Base-by-base conservation (phyloP, 371 early-diverging fungal genomes). In the Quaeritorhiza haematococci region DNA sequence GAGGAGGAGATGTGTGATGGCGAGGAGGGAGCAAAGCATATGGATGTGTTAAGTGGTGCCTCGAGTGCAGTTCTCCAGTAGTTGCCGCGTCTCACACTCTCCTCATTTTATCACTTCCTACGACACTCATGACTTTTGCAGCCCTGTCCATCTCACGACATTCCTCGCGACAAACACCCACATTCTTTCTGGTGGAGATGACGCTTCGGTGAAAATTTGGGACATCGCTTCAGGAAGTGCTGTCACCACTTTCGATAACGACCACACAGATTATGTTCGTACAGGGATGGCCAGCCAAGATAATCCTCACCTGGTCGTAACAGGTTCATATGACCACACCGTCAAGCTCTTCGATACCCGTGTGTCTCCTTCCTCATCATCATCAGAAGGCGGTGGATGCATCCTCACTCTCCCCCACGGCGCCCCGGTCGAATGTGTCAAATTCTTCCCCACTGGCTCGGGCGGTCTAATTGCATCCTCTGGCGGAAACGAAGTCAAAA, bases 321-420 rank as follows among this genome's bases (percentile, higher is more conserved):
- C 90, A 92, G 63, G 86, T 93, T 92, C 96, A 0, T 97, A 96
- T 67, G 98, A 97, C 71, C 93, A 91, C 66, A 92, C 93, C 19
- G 88, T 96, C 30, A 83, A 82, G 62, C 70, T 96, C 19, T 97
- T 90, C 88, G 98, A 97, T 74, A 68, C 84, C 64, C 84, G 95
- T 49, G n/a, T n/a, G n/a, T n/a, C n/a, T n/a, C n/a, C n/a, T n/a
- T n/a, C n/a, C n/a, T n/a, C n/a, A n/a, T n/a, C n/a, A n/a, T n/a
- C n/a, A n/a, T n/a, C n/a, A n/a, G n/a, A n/a, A n/a, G 75, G 86
- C 35, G 80, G 82, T 50, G 63, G 23, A n/a, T 86, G 91, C 71
- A 80, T 80, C 6, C 80, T 90, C 74, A 88, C 89, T 2, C 82
- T 96, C 78, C 69, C 82, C 43, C 93, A 92, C 61, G 92, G 83